These are phyloP conservation scores for Talaromyces sp. DNA, from an alignment of 2,329 filamentous ascomycete species.

Conservation along the genomic window DNA sequence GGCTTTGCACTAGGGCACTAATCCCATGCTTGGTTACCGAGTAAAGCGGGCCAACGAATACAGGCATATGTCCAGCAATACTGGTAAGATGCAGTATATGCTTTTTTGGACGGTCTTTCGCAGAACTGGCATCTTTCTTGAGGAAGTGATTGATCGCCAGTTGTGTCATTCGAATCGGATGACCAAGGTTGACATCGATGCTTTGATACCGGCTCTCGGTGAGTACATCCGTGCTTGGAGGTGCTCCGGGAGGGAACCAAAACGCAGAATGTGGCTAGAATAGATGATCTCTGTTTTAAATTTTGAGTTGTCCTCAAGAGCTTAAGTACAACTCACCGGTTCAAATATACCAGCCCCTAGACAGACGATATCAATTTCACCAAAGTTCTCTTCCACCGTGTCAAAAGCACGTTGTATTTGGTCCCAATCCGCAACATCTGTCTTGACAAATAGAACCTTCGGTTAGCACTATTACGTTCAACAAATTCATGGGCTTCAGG, in stretches of 20 bases:
- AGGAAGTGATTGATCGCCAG: conserved; percentile 47
- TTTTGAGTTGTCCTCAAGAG: no score
- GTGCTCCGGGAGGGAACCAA: conserved; percentile 43
- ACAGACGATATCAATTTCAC: conserved; percentile 41
- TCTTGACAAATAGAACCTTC: conserved; percentile 36
- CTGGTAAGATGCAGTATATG: conserved; percentile 44
- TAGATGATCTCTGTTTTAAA: no score
- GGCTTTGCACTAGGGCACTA: conserved; percentile 43
- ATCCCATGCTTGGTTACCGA: conserved; percentile 45
- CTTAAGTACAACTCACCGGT: conserved; percentile 20
- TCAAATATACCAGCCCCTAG: conserved; percentile 42
- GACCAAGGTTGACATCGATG: conserved; percentile 48
- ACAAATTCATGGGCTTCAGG: conserved; percentile 37
- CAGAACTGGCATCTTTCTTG: conserved; percentile 8
- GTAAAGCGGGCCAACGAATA: conserved; percentile 41
- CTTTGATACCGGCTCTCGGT: conserved; percentile 36
- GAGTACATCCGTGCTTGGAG: conserved; percentile 34
- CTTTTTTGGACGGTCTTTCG: conserved; percentile 20
- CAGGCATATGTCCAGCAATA: conserved; percentile 38
- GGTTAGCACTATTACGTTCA: conserved; percentile 5
- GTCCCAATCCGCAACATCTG: conserved; percentile 45
- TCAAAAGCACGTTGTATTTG: conserved; percentile 46
- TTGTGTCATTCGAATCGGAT: conserved; percentile 48
- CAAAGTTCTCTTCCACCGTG: conserved; percentile 43
- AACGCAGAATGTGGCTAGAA: conserved; percentile 42